Base-by-base conservation (phyloP, 2,329 filamentous ascomycete species). In the Cercospora brassicicola region DNA sequence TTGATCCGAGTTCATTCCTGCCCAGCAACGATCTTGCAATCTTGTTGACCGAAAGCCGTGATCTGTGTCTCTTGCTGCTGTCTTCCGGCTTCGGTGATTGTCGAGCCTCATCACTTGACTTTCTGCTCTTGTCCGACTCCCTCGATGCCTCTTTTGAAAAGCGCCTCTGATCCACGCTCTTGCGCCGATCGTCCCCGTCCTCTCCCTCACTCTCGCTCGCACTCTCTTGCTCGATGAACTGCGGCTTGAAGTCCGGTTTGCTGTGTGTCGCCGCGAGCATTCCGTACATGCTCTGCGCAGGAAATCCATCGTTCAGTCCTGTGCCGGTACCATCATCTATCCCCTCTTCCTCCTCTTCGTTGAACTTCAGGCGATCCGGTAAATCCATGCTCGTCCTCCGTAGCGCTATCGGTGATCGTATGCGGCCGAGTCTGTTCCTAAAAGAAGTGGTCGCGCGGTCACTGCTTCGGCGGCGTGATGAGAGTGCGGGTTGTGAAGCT, bases 281-380 rank as follows among this genome's bases (percentile, higher is more conserved):
- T 64, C 93, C 93, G 79, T 97, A 96, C 65, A 98, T 90, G 72
- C 92, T 96, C 83, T 97, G 94, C 79, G 97, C 95, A 89, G 96
- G 92, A 76, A 93, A 92, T 51, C 73, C 73, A 15, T 76, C 70
- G 4, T 76, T 77, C 33, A 69, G 63, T 30, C 64, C 65, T 18
- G 65, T 59, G 6, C 67, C 65, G 0, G 67, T 72, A 6, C 72
- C 72, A 60, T 73, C 72, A 33, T 73, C 70, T 20, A 63, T 66
- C 51, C 68, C 67, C 13, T 71, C 62, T 20, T 71, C 70, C 23
- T 73, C 70, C 28, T 66, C 68, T 9, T 67, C 61, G 42, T 66
- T 62, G 59, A 59, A 65, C 66, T 67, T 67, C 60, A 72, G 68
- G 13, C 67, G 66, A 15, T 71, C 72, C 9, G 72, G 72, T 26